Conservation (phyloP, 2,329 filamentous ascomycete genomes). For the Neocucurbitaria cava region DNA sequence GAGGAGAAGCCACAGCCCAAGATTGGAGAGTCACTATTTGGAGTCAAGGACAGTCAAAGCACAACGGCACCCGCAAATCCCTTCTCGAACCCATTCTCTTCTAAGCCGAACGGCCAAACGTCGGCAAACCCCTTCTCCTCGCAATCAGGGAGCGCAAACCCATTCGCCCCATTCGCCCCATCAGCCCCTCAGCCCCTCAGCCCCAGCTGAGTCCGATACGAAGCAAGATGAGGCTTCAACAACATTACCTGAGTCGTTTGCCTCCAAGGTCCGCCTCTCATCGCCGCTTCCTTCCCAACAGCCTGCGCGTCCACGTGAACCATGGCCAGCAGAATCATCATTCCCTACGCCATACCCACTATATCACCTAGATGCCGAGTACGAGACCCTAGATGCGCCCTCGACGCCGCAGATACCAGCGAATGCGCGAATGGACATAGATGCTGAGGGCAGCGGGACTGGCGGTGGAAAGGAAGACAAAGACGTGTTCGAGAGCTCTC, state of each 20-base stretch:
- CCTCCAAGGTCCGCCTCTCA: constrained; percentile 69
- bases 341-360: constrained; percentile 76
- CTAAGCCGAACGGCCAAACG: constrained; percentile 44
- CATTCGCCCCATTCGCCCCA: constrained; percentile 54
- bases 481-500: constrained; percentile 55
- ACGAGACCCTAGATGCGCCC: constrained; percentile 77
- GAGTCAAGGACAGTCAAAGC: constrained; percentile 58
- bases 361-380: constrained; percentile 87
- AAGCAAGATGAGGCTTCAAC: constrained; percentile 32
- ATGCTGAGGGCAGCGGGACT: constrained; percentile 36
- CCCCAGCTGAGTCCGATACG: constrained; percentile 19
- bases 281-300: constrained; percentile 46
- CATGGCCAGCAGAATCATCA: constrained; percentile 74
- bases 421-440: constrained; percentile 54
- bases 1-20: constrained; percentile 51
- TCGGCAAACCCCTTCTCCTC: constrained; percentile 64
- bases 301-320: constrained; percentile 60
- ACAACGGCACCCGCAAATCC: constrained; percentile 33
- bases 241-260: constrained; percentile 77
- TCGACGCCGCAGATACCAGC: constrained; percentile 57
- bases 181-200: too few species aligned
- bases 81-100: constrained; percentile 67
- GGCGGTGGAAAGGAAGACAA: constrained; percentile 53
- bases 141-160: constrained; percentile 26
- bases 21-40: constrained; percentile 75